Percentiles rank a stretch among this genome's conserved stretches.
These are phyloP conservation scores for Kwoniella sp. DNA, from an alignment of 768 basidiomycete species.

Conservation along the genomic window DNA sequence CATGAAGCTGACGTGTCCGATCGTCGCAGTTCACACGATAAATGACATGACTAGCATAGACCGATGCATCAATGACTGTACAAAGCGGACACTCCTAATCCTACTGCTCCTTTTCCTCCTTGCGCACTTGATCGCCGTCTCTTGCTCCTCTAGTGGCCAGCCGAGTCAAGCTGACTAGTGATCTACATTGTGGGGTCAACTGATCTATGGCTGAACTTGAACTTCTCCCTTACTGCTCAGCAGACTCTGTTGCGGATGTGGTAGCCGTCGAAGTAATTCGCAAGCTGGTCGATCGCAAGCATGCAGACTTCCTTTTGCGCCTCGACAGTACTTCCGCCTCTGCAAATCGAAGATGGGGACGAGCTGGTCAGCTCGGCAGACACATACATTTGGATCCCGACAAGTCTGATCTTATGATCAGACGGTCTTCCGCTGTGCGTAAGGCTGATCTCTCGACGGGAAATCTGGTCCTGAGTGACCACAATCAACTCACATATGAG, in stretches of 20 bases:
- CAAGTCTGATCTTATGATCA: too few relatives aligned
- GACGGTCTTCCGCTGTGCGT: too few relatives aligned
- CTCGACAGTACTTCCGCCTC: slow-evolving; percentile 42
- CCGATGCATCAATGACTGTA: slow-evolving; percentile 2
- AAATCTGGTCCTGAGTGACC: neutral
- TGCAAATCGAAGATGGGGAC: too few relatives aligned
- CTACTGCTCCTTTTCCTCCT: slow-evolving; percentile 1
- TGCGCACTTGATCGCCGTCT: too few relatives aligned
- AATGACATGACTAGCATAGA: slow-evolving; percentile 1
- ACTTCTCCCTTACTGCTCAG: slow-evolving; percentile 5
- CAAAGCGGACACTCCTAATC: neutral
- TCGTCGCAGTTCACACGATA: slow-evolving; percentile 38
- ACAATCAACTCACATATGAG: slow-evolving; percentile 32
- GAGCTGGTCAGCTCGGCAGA: too few relatives aligned
- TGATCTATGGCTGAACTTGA: neutral
- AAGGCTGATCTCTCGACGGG: neutral
- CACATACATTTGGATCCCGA: too few relatives aligned
- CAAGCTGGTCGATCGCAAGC: slow-evolving; percentile 36
- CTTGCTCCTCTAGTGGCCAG: too few relatives aligned
- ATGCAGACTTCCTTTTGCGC: slow-evolving; percentile 37
- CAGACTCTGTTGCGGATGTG: slow-evolving; percentile 34
- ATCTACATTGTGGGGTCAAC: too few relatives aligned
- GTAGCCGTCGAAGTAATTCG: slow-evolving; percentile 32
- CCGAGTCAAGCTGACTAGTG: too few relatives aligned
- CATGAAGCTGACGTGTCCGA: slow-evolving; percentile 1